Percentiles rank a stretch among this genome's conserved stretches.
These are phyloP conservation scores for Hypoxylon subgilvum DNA, from an alignment of 495 filamentous ascomycete genomes.

Conservation along the genomic window DNA sequence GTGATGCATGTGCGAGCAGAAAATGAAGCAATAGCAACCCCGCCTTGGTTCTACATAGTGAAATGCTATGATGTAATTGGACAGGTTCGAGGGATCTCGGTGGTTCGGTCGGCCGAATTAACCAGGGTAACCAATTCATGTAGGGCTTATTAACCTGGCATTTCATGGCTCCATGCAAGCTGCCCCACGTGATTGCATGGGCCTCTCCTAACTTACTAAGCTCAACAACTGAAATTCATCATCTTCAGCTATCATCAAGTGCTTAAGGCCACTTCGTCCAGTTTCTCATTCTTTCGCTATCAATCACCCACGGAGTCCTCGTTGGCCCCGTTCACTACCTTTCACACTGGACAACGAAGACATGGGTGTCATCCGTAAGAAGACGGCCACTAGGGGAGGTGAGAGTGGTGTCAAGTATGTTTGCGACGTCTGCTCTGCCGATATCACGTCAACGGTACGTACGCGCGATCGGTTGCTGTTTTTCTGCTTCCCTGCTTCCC, in stretches of 20 bases:
- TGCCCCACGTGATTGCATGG: no score
- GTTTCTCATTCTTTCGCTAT: no score
- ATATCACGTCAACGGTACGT: constrained; percentile 90
- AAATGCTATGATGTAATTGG: constrained; percentile 36
- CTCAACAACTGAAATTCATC: no score
- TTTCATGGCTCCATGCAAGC: no score
- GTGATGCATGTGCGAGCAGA: background rate
- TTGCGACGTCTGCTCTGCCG: constrained; percentile 92
- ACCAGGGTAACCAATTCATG: no score
- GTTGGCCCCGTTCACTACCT: constrained; percentile 24
- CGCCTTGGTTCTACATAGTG: constrained; percentile 8
- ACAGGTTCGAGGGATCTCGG: constrained; percentile 20
- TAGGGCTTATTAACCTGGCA: no score
- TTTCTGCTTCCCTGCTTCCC: background rate
- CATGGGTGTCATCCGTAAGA: constrained; percentile 98
- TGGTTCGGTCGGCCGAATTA: constrained; percentile 37
- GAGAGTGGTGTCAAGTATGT: constrained; percentile 94
- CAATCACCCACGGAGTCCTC: constrained; percentile 30
- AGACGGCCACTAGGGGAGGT: constrained; percentile 83
- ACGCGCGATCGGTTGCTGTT: background rate
- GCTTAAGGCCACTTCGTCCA: no score
- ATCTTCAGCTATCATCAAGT: no score
- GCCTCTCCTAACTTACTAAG: no score
- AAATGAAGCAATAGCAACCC: constrained; percentile 20
- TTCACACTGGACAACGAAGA: constrained; percentile 33